A percentile compares a stretch with the other conserved stretches of the same genome.
Evolutionary conservation across 2,329 filamentous ascomycete genomes (phyloP).

Genomic region (Fusarium torulosum): DNA sequence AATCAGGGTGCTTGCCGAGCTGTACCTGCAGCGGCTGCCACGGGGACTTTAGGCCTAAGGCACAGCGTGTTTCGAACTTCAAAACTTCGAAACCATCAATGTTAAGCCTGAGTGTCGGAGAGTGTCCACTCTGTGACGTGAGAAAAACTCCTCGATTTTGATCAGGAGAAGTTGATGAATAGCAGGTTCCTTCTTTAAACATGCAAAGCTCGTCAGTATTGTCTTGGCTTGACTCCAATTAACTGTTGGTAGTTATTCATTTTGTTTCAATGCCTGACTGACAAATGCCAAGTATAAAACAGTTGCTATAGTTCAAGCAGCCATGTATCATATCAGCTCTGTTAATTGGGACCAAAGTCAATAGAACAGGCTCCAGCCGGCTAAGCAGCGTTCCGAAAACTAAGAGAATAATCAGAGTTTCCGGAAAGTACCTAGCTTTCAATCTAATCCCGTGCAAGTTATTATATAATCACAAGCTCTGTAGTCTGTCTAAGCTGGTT

Average conservation of each 20-base stretch:
- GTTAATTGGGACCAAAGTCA: not conserved
- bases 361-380: not conserved
- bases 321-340: not conserved
- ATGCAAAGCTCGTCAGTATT: not conserved
- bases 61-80: constrained; percentile 45
- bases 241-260: not conserved
- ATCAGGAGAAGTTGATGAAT: constrained; percentile 5
- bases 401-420: not conserved
- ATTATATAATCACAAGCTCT: not conserved
- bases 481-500: not conserved
- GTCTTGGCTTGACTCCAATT: not conserved
- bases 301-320: not conserved
- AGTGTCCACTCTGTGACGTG: constrained; percentile 25
- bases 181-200: not conserved
- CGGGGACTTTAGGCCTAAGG: constrained; percentile 31
- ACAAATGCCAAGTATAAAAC: constrained; percentile 17
- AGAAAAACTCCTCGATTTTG: constrained; percentile 1
- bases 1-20: constrained; percentile 26
- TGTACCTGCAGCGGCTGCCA: constrained; percentile 25
- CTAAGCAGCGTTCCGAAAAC: not conserved
- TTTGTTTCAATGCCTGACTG: constrained; percentile 19
- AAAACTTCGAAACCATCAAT: constrained; percentile 37
- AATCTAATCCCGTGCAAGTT: not conserved
- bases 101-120: constrained; percentile 36
- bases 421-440: constrained; percentile 4